Evolutionary conservation across 257 asterid genomes (phyloP), one percentile per base, ranked within the genome.

Genomic region (Salvia miltiorrhiza): DNA sequence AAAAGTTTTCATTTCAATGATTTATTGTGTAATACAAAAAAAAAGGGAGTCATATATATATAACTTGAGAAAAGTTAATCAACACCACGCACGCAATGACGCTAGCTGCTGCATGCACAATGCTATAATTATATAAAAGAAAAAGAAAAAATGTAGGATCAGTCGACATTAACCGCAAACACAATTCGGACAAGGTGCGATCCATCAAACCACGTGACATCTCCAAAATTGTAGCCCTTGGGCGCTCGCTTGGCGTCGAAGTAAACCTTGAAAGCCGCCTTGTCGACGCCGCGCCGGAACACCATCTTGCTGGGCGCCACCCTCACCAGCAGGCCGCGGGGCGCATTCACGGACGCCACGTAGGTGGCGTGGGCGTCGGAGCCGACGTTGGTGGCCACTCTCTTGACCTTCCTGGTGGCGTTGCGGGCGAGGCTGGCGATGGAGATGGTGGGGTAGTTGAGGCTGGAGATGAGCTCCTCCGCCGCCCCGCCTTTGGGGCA

Each of bases 361-460:
- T 87, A 87, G 1, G 85, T 82, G 1, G 76, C 78, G 44, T 82
- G 74, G 9, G 2, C 11, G 41, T 78, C 69, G 14, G 83, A 39
- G 10, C 90, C 96, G 44, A 87, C 65, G 57, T 85, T 87, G 4
- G 86, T 84, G 0, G 55, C 89, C 12, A 87, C 78, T 62, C 96
- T 80, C 58, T 67, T 82, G 24, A 90, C 84, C 80, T 57, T 80
- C 50, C 74, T 72, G 9, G 83, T 62, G 0, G 84, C 86, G 3
- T 72, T 76, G 21, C 41, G 65, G 49, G 54, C 50, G 10, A 83
- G 73, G 43, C 78, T 74, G 8, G 72, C 88, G n/a, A 87, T 75
- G 60, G 96, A 87, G 32, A 90, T 85, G 43, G 90, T 79, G 35
- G 95, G 96, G 63, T 87, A 90, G 71, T 90, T 90, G 44, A 87